These are phyloP conservation scores for Inonotus obliquus DNA, from an alignment of 1,284 basidiomycete genomes.

Conservation along the genomic window DNA sequence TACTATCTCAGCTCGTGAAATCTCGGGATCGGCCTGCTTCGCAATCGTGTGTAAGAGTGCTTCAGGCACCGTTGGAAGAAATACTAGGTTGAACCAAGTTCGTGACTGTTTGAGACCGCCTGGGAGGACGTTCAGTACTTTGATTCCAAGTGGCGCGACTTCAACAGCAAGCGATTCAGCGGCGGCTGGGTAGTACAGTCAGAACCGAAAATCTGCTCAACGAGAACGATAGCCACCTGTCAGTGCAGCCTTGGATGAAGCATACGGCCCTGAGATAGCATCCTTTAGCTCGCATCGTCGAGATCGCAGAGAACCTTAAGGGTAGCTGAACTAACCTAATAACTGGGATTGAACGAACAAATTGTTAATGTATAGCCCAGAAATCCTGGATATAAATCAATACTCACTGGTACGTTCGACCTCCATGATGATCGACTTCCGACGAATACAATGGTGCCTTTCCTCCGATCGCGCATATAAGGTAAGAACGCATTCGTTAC, in stretches of 20 bases:
- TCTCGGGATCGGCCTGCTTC: background rate
- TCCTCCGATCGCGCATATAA: constrained; percentile 31
- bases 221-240: constrained; percentile 8
- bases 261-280: constrained; percentile 17
- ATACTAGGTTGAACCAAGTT: constrained; percentile 15
- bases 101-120: constrained; percentile 17
- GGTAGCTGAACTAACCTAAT: constrained; percentile 8
- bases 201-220: background rate
- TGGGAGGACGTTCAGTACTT: constrained; percentile 19
- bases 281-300: background rate
- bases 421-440: constrained; percentile 23
- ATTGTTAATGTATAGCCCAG: background rate
- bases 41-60: constrained; percentile 3
- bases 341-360: background rate
- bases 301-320: background rate
- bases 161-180: constrained; percentile 19
- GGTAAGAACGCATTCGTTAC: constrained; percentile 37
- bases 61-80: constrained; percentile 10
- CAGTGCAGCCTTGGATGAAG: constrained; percentile 21
- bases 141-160: constrained; percentile 19
- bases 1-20: background rate
- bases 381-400: background rate
- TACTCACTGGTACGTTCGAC: constrained; percentile 14
- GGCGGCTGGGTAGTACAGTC: constrained; percentile 14
- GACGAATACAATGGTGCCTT: constrained; percentile 33